These are phyloP conservation scores for Botryotinia narcissicola DNA, from an alignment of 2,329 filamentous ascomycete species.

Conservation along the genomic window DNA sequence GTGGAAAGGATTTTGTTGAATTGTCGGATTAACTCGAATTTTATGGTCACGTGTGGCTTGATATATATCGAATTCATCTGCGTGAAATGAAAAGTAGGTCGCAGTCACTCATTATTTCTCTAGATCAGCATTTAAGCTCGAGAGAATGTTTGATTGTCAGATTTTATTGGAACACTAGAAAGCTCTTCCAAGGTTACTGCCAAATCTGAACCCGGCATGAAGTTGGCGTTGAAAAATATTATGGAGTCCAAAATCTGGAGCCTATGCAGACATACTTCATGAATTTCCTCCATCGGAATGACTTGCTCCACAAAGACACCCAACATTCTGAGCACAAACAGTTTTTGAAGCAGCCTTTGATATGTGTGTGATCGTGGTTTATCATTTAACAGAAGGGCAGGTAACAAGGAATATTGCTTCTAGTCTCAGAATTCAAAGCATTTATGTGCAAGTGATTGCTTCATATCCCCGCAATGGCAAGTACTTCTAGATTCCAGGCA, in stretches of 20 bases:
- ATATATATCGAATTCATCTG: not conserved
- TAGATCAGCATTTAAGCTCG: not conserved
- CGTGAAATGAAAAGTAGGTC: not conserved
- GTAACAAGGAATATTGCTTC: not conserved
- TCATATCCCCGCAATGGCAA: not conserved
- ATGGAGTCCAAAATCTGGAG: not conserved
- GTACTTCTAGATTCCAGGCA: not conserved
- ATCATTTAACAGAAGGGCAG: not conserved
- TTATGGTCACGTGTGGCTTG: not conserved
- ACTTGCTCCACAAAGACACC: not conserved
- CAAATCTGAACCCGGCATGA: not conserved
- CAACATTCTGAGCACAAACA: not conserved
- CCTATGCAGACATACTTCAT: not conserved
- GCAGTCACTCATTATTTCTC: not conserved
- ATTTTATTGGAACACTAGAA: not conserved
- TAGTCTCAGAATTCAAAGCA: not conserved
- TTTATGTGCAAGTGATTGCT: conserved; percentile 4
- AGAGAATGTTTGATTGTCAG: not conserved
- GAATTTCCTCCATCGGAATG: not conserved
- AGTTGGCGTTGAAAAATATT: not conserved
- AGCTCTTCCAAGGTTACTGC: not conserved
- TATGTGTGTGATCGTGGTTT: not conserved
- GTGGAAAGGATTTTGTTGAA: not conserved
- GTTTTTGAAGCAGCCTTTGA: not conserved
- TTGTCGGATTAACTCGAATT: not conserved